Conservation (phyloP, 768 basidiomycete genomes). For the Kockovaella imperatae region DNA sequence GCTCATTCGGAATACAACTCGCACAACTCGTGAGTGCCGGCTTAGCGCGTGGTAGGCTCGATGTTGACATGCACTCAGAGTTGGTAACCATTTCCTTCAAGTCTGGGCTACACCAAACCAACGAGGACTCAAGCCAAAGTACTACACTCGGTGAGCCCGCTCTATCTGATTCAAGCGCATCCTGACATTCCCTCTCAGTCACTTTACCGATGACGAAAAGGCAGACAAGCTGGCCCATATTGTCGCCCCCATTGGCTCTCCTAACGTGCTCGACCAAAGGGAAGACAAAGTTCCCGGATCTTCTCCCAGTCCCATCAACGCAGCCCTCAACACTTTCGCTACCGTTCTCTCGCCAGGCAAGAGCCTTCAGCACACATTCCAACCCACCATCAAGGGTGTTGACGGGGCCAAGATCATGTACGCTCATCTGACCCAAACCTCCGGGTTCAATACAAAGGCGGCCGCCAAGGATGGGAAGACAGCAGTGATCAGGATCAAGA, state of each 20-base stretch:
- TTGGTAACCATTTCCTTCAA: conserved; percentile 55
- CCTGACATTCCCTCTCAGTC: conserved; percentile 42
- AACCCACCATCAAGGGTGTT: conserved; percentile 10
- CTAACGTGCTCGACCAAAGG: conserved; percentile 57
- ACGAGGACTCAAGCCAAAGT: conserved; percentile 58
- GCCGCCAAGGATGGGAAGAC: conserved; percentile 48
- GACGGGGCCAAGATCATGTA: conserved; percentile 57
- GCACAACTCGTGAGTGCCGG: conserved; percentile 15
- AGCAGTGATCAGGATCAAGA: conserved; percentile 51
- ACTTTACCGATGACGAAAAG: conserved; percentile 78
- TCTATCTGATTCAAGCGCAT: no score
- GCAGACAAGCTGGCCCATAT: conserved; percentile 60
- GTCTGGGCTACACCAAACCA: conserved; percentile 59
- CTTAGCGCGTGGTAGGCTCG: neutral
- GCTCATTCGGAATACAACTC: conserved; percentile 63
- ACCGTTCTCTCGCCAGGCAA: conserved; percentile 59
- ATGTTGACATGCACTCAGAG: no score
- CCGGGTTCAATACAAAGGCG: conserved; percentile 62
- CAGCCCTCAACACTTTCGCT: conserved; percentile 54
- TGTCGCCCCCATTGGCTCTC: conserved; percentile 62
- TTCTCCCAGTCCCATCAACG: conserved; percentile 58
- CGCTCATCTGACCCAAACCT: conserved; percentile 75
- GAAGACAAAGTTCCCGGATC: conserved; percentile 69
- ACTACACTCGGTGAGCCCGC: conserved; percentile 64
- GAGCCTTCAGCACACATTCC: conserved; percentile 53